Percentiles rank a stretch among this genome's conserved stretches.
Conservation (phyloP, 352 stramenopile genomes). For the Globisporangium polare region DNA sequence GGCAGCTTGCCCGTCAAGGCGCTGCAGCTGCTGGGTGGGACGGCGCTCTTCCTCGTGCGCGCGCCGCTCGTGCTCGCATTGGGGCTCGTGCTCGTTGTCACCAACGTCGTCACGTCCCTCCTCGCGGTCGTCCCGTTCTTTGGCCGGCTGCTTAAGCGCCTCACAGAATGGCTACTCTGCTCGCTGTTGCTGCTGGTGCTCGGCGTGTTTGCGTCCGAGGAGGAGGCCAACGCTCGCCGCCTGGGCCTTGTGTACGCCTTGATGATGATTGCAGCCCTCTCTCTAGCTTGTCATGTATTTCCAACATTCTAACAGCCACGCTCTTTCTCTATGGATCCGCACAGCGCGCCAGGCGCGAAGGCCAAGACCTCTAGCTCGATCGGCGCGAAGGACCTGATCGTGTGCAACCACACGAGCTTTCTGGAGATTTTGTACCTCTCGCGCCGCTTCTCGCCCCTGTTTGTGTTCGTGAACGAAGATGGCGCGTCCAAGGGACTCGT, state of each 20-base stretch:
- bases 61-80: constrained; percentile 46
- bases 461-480: constrained; percentile 62
- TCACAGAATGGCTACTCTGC: constrained; percentile 70
- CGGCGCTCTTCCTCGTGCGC: constrained; percentile 44
- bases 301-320: neutral
- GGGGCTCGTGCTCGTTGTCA: constrained; percentile 32
- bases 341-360: constrained; percentile 29
- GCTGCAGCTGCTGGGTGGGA: constrained; percentile 42
- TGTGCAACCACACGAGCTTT: constrained; percentile 84
- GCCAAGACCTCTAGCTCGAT: constrained; percentile 24
- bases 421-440: constrained; percentile 76
- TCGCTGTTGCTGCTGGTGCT: constrained; percentile 63
- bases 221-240: constrained; percentile 66
- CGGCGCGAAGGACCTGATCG: constrained; percentile 50
- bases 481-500: constrained; percentile 50
- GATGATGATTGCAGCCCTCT: neutral
- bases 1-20: constrained; percentile 32
- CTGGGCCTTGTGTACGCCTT: constrained; percentile 50
- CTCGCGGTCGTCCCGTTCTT: constrained; percentile 63
- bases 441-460: constrained; percentile 73
- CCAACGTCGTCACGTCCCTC: constrained; percentile 53
- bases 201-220: constrained; percentile 62
- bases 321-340: neutral
- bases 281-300: neutral
- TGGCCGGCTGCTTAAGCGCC: constrained; percentile 58